Percentiles rank a stretch among this genome's conserved stretches.
phyloP scores from a whole-genome alignment of 768 basidiomycete species.

The Mycena filopes region DNA sequence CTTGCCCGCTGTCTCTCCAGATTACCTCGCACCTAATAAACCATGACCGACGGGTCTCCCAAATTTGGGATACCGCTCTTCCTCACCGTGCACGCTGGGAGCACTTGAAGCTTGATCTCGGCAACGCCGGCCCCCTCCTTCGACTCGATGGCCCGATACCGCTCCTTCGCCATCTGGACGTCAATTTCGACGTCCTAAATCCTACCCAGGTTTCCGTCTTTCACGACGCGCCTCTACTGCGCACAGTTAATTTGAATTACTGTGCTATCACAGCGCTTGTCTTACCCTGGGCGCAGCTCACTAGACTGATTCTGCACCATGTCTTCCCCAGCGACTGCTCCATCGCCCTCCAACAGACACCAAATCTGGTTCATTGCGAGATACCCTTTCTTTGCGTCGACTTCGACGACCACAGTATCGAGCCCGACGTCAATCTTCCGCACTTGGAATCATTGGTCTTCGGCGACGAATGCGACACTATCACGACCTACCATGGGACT shows the following conservation, averaged over 20 bases:
- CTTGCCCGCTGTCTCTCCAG: neutral
- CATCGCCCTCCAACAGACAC: neutral
- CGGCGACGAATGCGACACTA: neutral
- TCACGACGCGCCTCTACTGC: neutral
- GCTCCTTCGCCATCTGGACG: neutral
- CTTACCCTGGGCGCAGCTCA: neutral
- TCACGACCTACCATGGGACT: neutral
- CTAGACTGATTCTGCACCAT: neutral
- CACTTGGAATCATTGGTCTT: neutral
- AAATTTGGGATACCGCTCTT: neutral
- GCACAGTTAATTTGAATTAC: neutral
- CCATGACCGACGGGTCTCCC: neutral
- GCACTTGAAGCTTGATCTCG: neutral
- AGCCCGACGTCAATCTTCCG: neutral
- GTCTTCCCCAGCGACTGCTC: neutral
- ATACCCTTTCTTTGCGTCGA: neutral
- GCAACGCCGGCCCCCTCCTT: neutral
- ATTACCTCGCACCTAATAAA: neutral
- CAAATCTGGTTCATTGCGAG: neutral
- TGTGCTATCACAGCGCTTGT: too few species aligned
- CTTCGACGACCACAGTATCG: neutral
- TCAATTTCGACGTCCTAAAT: neutral
- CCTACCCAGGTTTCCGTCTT: neutral
- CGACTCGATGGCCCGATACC: neutral
- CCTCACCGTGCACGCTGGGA: constrained; percentile 8